These are phyloP conservation scores for Cubamyces sp. DNA, from an alignment of 768 basidiomycete species.

Conservation along the genomic window DNA sequence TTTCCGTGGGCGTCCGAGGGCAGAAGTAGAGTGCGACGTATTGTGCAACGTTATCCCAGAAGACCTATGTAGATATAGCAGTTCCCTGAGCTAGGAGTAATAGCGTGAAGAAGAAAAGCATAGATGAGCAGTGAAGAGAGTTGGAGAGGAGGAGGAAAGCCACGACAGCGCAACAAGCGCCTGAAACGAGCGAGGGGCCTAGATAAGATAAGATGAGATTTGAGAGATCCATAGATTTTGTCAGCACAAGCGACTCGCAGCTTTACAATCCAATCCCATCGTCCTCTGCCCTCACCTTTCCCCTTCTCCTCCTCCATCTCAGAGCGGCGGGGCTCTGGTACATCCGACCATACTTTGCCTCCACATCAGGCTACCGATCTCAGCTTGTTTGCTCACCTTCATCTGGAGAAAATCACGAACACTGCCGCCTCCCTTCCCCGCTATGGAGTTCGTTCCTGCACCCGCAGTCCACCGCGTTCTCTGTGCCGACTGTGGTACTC, in stretches of 20 bases:
- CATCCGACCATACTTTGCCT: background rate
- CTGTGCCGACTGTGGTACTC: conserved; percentile 91
- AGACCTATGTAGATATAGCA: too few species aligned
- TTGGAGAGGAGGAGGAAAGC: too few species aligned
- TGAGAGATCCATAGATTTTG: conserved; percentile 13
- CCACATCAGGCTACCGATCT: too few species aligned
- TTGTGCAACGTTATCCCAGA: too few species aligned
- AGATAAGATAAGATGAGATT: conserved; percentile 14
- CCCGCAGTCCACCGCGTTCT: conserved; percentile 82
- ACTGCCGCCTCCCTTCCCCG: background rate
- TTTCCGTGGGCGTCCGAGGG: too few species aligned
- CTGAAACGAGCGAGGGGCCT: background rate
- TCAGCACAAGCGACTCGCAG: background rate
- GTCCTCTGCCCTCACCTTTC: background rate
- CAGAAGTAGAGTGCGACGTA: too few species aligned
- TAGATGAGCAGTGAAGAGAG: too few species aligned
- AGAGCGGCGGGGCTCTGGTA: too few species aligned
- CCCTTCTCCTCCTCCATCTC: background rate
- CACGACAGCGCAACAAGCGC: background rate
- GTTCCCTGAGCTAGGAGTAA: too few species aligned
- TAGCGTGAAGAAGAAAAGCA: too few species aligned
- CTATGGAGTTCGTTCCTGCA: conserved; percentile 79
- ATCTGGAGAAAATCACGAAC: background rate
- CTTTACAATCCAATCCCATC: background rate
- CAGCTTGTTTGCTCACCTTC: too few species aligned